phyloP scores from a whole-genome alignment of 805 yeast genomes.

The Peterozyma toletana region DNA sequence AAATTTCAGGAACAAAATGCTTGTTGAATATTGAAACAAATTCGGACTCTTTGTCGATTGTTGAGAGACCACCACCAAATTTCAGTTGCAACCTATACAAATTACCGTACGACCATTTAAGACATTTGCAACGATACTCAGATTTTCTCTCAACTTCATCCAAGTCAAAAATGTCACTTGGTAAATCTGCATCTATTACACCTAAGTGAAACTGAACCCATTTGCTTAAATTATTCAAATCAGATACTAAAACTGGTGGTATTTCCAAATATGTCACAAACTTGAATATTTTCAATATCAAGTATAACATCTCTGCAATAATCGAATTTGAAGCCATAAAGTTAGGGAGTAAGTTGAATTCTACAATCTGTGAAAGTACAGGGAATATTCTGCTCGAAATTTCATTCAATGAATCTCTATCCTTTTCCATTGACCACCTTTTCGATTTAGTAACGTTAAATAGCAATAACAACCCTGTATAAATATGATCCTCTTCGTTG shows the following conservation, averaged over 20 bases:
- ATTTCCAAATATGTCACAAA: conserved; percentile 67
- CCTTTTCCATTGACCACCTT: conserved; percentile 58
- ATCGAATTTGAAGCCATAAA: conserved; percentile 19
- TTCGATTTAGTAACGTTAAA: conserved; percentile 63
- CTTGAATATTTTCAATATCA: conserved; percentile 70
- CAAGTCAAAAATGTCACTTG: conserved; percentile 34
- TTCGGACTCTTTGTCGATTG: conserved; percentile 1
- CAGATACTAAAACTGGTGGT: conserved; percentile 52
- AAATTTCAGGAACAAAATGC: conserved; percentile 65
- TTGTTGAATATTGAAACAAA: conserved; percentile 31
- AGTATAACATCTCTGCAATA: conserved; percentile 60
- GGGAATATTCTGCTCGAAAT: conserved; percentile 58
- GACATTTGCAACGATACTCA: conserved; percentile 56
- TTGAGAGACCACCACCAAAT: conserved; percentile 41
- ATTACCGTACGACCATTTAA: conserved; percentile 83
- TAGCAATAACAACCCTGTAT: conserved; percentile 66
- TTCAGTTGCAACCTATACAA: conserved; percentile 59
- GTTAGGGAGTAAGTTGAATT: conserved; percentile 26
- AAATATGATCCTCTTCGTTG: conserved; percentile 33
- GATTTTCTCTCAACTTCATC: conserved; percentile 37
- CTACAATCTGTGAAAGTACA: conserved; percentile 51
- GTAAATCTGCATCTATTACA: conserved; percentile 48
- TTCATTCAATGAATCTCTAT: conserved; percentile 43
- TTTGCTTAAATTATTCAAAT: conserved; percentile 34
- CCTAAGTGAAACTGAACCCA: conserved; percentile 73